A percentile compares a stretch with the other conserved stretches of the same genome.
phyloP scores from a whole-genome alignment of 2,329 filamentous ascomycete species.

The Fusarium nodosum region DNA sequence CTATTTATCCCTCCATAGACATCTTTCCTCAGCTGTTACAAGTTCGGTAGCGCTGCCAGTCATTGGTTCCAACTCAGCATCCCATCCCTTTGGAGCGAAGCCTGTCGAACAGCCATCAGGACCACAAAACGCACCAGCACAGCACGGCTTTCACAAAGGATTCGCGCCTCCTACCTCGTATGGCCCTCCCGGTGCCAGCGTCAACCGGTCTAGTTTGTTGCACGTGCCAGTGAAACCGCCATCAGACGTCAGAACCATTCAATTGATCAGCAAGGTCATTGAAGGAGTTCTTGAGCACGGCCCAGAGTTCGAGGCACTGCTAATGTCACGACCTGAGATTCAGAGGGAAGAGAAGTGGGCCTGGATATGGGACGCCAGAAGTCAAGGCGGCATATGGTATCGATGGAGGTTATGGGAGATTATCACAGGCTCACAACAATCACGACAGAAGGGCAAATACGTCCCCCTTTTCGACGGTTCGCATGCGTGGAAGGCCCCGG shows the following conservation, averaged over 20 bases:
- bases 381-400: constrained; percentile 87
- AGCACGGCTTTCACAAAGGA: constrained; percentile 66
- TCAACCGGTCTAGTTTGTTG: constrained; percentile 63
- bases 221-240: constrained; percentile 83
- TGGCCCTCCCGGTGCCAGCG: constrained; percentile 57
- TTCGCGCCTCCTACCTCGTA: constrained; percentile 86
- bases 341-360: constrained; percentile 91
- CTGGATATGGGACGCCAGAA: constrained; percentile 91
- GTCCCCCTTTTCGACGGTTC: constrained; percentile 80
- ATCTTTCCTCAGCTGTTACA: constrained; percentile 81
- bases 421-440: constrained; percentile 73
- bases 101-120: constrained; percentile 63
- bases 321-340: constrained; percentile 89
- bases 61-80: constrained; percentile 58
- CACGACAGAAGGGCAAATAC: constrained; percentile 64
- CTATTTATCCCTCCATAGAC: constrained; percentile 82
- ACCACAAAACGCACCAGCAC: constrained; percentile 55
- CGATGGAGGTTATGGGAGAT: constrained; percentile 92
- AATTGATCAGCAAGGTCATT: constrained; percentile 88
- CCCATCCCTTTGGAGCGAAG: constrained; percentile 84
- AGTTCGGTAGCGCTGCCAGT: constrained; percentile 57
- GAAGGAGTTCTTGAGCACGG: constrained; percentile 85
- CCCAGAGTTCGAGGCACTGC: constrained; percentile 87
- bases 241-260: constrained; percentile 80
- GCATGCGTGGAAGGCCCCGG: constrained; percentile 82